Base-by-base conservation (phyloP, 2,329 filamentous ascomycete genomes). In the Pseudogymnoascus sp. region DNA sequence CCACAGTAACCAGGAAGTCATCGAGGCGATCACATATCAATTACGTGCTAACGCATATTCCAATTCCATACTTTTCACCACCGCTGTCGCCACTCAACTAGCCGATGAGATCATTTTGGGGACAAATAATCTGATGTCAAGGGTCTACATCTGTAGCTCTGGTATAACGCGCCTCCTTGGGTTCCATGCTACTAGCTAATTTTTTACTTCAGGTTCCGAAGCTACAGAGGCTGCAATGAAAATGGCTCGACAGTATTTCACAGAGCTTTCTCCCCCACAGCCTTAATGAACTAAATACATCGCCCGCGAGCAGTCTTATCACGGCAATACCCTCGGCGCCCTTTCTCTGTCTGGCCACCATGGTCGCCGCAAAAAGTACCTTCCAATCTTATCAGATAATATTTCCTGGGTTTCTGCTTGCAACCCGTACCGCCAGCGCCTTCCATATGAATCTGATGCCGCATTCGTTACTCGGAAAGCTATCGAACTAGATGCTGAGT, bases 221-320 rank as follows among this genome's bases (percentile, higher is more conserved):
- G 86, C 87, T 4, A 82, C 84, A 64, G 88, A 91, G 70, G 84
- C 85, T 2, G 82, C 86, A 1, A 73, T 89, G 64, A 92, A 91
- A 68, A 74, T 90, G 12, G 79, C 84, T 10, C 76, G 83, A 1
- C 87, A 91, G 70, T 91, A 85, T 69, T 87, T 82, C 67, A 76
- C 83, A 12, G 85, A 88, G 71, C 75, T 81, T n/a, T 65, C 74
- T 2, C 72, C 70, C 7, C 77, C 77, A 3, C 76, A 88, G 61
- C 76, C 79, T 0, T 71, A 79, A 58, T 79, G 87, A 1, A 77
- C 76, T 0, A 78, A 81, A 58, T 88, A 88, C 73, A 88, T 92
- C 67, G 78, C 84, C 5, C 80, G 88, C 13, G 74, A 82, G 29
- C 79, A 84, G 21, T 87, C 84, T 9, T 92, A 89, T 68, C 89